A percentile compares a stretch with the other conserved stretches of the same genome.
phyloP scores from a whole-genome alignment of 2,329 filamentous ascomycete species.

The Penicillium paneum region DNA sequence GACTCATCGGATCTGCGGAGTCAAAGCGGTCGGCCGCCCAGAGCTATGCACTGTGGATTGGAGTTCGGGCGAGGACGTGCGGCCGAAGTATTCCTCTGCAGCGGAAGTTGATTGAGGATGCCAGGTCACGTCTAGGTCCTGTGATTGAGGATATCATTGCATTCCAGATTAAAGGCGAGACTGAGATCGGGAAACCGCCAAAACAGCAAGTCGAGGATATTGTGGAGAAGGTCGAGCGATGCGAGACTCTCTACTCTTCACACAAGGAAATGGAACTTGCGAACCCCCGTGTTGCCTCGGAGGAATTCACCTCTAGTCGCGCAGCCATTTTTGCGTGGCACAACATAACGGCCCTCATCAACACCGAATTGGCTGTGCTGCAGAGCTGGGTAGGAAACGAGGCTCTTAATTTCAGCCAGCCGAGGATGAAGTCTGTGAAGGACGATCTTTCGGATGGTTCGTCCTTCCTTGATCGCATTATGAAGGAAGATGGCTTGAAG shows the following conservation, averaged over 20 bases:
- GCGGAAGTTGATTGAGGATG: slow-evolving; percentile 82
- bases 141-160: slow-evolving; percentile 83
- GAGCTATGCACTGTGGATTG: slow-evolving; percentile 78
- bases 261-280: slow-evolving; percentile 68
- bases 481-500: slow-evolving; percentile 93
- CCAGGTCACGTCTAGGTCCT: slow-evolving; percentile 67
- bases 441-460: slow-evolving; percentile 81
- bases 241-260: slow-evolving; percentile 81
- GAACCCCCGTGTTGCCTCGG: slow-evolving; percentile 73
- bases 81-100: slow-evolving; percentile 82
- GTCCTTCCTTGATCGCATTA: slow-evolving; percentile 86
- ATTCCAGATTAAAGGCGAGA: slow-evolving; percentile 91
- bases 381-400: slow-evolving; percentile 97
- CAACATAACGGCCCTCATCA: slow-evolving; percentile 95
- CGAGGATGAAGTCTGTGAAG: slow-evolving; percentile 64
- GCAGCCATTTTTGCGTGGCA: slow-evolving; percentile 93
- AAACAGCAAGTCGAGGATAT: slow-evolving; percentile 86
- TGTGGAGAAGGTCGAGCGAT: slow-evolving; percentile 84
- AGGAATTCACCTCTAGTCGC: slow-evolving; percentile 75
- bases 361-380: slow-evolving; percentile 84
- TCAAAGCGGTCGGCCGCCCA: slow-evolving; percentile 68
- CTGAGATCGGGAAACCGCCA: slow-evolving; percentile 83
- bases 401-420: slow-evolving; percentile 83
- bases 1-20: slow-evolving; percentile 76
- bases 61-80: slow-evolving; percentile 76